phyloP scores from a whole-genome alignment of 441 rosid species.

The Jatropha multifida region DNA sequence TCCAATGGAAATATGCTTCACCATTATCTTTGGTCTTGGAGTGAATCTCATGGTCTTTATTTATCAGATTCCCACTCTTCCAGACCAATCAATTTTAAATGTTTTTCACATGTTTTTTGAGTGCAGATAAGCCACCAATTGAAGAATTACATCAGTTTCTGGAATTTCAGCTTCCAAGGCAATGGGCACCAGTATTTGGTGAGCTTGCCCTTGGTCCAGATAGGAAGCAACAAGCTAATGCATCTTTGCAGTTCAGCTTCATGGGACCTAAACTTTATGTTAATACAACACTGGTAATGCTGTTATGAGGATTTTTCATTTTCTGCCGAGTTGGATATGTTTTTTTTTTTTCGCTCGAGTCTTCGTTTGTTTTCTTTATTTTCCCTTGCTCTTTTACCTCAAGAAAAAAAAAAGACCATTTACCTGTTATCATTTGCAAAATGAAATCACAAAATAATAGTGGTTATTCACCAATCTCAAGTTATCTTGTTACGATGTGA shows the following conservation, averaged over 20 bases:
- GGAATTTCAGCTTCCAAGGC: constrained; percentile 98
- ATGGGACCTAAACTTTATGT: constrained; percentile 94
- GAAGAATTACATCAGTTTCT: constrained; percentile 90
- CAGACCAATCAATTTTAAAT: neutral
- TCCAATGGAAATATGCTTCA: neutral
- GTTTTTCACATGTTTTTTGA: neutral
- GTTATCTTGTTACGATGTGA: neutral
- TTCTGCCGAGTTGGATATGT: neutral
- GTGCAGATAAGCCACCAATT: constrained; percentile 87
- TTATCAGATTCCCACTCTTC: neutral
- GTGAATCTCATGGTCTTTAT: neutral
- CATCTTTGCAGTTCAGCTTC: constrained; percentile 84
- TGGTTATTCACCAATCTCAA: neutral
- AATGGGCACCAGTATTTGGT: constrained; percentile 96
- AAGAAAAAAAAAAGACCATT: neutral
- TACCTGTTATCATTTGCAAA: neutral
- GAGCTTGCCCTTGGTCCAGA: constrained; percentile 96
- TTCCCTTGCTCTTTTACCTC: neutral
- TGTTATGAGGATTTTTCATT: constrained; percentile 6
- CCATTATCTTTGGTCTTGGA: neutral
- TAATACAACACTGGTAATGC: constrained; percentile 70
- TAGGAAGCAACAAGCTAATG: constrained; percentile 59
- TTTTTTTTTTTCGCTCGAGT: neutral
- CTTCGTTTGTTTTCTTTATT: neutral
- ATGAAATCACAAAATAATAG: neutral